Evolutionary conservation across 306 rosid genomes (phyloP).

Genomic region (Luffa aegyptiaca): DNA sequence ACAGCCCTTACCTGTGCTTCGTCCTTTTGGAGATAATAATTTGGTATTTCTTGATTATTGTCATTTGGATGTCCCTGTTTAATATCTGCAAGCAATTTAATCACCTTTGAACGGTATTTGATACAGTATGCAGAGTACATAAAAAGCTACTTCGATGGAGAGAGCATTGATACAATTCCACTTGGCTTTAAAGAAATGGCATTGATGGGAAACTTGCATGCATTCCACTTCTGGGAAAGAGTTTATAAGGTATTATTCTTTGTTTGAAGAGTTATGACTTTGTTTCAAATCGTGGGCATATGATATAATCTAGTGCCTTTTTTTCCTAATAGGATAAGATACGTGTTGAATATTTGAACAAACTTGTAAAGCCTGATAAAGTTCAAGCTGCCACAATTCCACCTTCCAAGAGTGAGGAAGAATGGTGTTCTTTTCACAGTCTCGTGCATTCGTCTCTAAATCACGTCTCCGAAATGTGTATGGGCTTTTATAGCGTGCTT

Average conservation of each 20-base stretch:
- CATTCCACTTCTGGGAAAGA: slow-evolving; percentile 87
- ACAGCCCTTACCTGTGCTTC: slow-evolving; percentile 74
- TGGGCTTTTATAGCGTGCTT: slow-evolving; percentile 14
- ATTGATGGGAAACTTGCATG: slow-evolving; percentile 56
- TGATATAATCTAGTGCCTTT: slow-evolving; percentile 14
- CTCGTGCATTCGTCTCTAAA: slow-evolving; percentile 61
- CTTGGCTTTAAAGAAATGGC: slow-evolving; percentile 42
- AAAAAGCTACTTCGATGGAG: slow-evolving; percentile 35
- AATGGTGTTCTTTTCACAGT: slow-evolving; percentile 67
- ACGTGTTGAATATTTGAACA: slow-evolving; percentile 49
- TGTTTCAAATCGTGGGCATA: background rate
- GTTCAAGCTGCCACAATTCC: slow-evolving; percentile 19
- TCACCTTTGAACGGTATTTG: slow-evolving; percentile 11
- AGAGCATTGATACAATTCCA: slow-evolving; percentile 24
- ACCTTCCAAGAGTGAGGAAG: slow-evolving; percentile 46
- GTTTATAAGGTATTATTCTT: slow-evolving; percentile 52
- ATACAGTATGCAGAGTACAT: slow-evolving; percentile 38
- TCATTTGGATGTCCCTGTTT: slow-evolving; percentile 10
- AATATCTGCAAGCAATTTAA: slow-evolving; percentile 11
- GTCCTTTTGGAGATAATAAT: slow-evolving; percentile 64
- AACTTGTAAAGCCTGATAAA: slow-evolving; percentile 28
- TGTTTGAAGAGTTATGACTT: background rate
- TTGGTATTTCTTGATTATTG: slow-evolving; percentile 39
- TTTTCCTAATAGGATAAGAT: slow-evolving; percentile 41
- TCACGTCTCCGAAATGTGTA: slow-evolving; percentile 64